phyloP scores from a whole-genome alignment of 768 basidiomycete species.

The Mycena belliarum region DNA sequence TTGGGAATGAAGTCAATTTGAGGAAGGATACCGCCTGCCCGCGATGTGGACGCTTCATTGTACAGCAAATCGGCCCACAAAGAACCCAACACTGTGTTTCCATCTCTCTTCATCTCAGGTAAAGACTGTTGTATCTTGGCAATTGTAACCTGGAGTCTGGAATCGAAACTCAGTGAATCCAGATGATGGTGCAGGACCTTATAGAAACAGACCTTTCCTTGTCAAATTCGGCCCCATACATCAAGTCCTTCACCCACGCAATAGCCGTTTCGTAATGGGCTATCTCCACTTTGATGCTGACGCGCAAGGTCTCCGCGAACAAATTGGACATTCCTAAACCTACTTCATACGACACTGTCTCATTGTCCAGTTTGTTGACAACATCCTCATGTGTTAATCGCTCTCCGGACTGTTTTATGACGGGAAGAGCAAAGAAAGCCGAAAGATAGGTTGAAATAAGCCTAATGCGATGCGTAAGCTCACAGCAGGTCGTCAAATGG shows the following conservation, averaged over 20 bases:
- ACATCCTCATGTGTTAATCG: slow-evolving; percentile 85
- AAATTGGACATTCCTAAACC: slow-evolving; percentile 60
- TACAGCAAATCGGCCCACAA: slow-evolving; percentile 68
- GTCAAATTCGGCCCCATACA: slow-evolving; percentile 76
- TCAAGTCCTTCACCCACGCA: slow-evolving; percentile 81
- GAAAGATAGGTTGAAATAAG: slow-evolving; percentile 77
- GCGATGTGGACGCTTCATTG: slow-evolving; percentile 67
- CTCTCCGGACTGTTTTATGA: slow-evolving; percentile 69
- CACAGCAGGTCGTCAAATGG: not conserved
- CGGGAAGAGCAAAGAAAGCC: slow-evolving; percentile 87
- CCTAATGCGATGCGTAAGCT: slow-evolving; percentile 38
- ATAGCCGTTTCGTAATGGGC: slow-evolving; percentile 79
- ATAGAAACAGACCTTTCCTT: slow-evolving; percentile 61
- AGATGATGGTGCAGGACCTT: not conserved
- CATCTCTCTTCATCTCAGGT: slow-evolving; percentile 90
- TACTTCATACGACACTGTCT: slow-evolving; percentile 85
- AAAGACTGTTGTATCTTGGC: slow-evolving; percentile 90
- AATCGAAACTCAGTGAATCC: not conserved
- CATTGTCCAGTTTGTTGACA: slow-evolving; percentile 84
- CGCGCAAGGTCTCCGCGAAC: slow-evolving; percentile 75
- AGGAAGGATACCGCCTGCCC: slow-evolving; percentile 65
- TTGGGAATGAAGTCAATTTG: slow-evolving; percentile 81
- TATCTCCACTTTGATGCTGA: slow-evolving; percentile 85
- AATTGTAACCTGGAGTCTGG: slow-evolving; percentile 77
- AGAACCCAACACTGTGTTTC: slow-evolving; percentile 74